Conservation (phyloP, 163 green algal species). For the Chlamydomonas reinhardtii region DNA sequence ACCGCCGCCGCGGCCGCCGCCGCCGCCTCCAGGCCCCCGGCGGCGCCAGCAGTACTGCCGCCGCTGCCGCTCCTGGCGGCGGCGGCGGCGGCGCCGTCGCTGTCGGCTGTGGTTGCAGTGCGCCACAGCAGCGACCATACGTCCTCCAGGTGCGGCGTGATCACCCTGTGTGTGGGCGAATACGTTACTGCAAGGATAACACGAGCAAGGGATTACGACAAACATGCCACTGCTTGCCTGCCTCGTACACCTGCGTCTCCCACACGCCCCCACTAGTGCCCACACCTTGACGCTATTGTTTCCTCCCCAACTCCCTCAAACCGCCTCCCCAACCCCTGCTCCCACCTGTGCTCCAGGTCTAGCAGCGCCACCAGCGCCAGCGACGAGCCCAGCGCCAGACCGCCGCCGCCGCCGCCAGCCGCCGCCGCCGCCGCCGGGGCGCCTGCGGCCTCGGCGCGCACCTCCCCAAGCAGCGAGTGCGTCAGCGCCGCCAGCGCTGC, state of each 20-base stretch:
- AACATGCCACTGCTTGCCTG: too few relatives aligned
- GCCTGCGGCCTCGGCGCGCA: neutral
- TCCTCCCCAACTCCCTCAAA: too few relatives aligned
- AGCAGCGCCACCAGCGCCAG: conserved; percentile 63
- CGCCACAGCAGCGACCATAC: conserved; percentile 70
- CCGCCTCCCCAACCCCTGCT: too few relatives aligned
- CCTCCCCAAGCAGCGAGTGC: neutral
- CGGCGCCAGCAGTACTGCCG: neutral
- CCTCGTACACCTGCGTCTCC: too few relatives aligned
- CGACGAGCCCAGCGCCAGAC: conserved; percentile 15
- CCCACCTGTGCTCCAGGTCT: conserved; percentile 67
- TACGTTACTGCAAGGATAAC: too few relatives aligned
- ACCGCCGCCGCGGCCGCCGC: conserved; percentile 27
- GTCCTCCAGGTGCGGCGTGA: conserved; percentile 56
- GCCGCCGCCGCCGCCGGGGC: neutral
- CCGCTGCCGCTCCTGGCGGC: neutral
- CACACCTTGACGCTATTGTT: too few relatives aligned
- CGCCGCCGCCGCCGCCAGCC: neutral
- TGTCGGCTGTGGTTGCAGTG: neutral
- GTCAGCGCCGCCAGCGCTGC: conserved; percentile 19
- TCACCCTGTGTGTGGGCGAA: conserved; percentile 7
- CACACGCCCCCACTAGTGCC: too few relatives aligned
- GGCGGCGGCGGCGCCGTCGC: conserved; percentile 1
- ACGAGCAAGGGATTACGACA: too few relatives aligned
- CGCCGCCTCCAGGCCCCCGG: neutral